A percentile compares a stretch with the other conserved stretches of the same genome.
Evolutionary conservation across 495 filamentous ascomycete species (phyloP).

Genomic region (Hypomontagnella submonticulosa): DNA sequence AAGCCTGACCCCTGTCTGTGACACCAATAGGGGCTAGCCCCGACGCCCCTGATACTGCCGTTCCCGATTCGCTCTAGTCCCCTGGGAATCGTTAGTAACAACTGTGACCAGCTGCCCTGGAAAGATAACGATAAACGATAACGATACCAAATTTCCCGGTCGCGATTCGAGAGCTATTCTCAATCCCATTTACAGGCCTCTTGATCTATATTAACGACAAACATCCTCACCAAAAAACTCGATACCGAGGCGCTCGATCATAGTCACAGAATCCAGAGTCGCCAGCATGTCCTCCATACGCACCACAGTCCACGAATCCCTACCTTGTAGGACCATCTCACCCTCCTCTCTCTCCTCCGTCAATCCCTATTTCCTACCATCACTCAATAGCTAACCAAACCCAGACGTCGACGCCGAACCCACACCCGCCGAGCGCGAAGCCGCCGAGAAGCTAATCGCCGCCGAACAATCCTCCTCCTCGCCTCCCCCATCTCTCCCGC

Average conservation of each 20-base stretch:
- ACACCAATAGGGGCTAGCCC: slow-evolving; percentile 5
- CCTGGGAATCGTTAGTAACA: too few species aligned
- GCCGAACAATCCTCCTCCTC: slow-evolving; percentile 67
- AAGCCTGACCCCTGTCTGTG: slow-evolving; percentile 14
- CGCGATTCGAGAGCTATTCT: background rate
- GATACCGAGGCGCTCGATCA: background rate
- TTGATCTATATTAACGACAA: slow-evolving; percentile 12
- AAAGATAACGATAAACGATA: background rate
- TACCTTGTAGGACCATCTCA: slow-evolving; percentile 79
- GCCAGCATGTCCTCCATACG: slow-evolving; percentile 71
- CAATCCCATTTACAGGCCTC: background rate
- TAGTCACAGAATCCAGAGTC: slow-evolving; percentile 2
- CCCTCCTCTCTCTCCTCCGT: slow-evolving; percentile 11
- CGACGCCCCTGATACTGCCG: background rate
- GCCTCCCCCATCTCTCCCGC: slow-evolving; percentile 51
- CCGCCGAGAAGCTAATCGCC: slow-evolving; percentile 71
- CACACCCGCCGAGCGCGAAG: slow-evolving; percentile 65
- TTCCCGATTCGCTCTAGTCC: slow-evolving; percentile 1
- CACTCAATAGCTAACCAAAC: slow-evolving; percentile 32
- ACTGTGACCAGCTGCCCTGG: background rate
- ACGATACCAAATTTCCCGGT: background rate
- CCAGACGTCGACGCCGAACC: slow-evolving; percentile 78
- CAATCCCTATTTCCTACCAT: slow-evolving; percentile 20
- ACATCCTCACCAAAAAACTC: slow-evolving; percentile 59
- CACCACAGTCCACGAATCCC: slow-evolving; percentile 79